phyloP scores from a whole-genome alignment of 805 yeast genomes.

The Spathaspora boniae region DNA sequence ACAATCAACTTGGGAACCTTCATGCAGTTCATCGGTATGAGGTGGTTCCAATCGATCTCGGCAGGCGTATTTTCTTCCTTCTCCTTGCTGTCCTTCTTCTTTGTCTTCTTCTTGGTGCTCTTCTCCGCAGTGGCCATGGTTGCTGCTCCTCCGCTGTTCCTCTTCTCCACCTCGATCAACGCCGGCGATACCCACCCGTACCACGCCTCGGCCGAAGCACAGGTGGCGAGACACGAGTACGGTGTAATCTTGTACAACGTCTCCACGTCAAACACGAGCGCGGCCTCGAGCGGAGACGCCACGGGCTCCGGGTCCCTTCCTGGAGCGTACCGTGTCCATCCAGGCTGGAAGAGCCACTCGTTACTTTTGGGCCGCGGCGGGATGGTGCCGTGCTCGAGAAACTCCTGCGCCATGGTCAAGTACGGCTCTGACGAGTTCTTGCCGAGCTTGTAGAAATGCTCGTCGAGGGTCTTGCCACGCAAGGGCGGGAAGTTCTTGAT shows the following conservation, averaged over 20 bases:
- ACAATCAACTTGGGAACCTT: constrained; percentile 53
- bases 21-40: constrained; percentile 69
- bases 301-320: constrained; percentile 57
- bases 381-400: constrained; percentile 23
- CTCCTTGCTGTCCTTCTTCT: neutral
- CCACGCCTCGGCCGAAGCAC: constrained; percentile 78
- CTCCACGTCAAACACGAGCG: constrained; percentile 86
- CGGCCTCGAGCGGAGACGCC: constrained; percentile 64
- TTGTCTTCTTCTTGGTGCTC: too few relatives aligned
- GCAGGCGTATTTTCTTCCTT: neutral
- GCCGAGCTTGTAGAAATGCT: constrained; percentile 80
- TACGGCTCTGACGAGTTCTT: constrained; percentile 57
- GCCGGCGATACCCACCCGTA: constrained; percentile 94
- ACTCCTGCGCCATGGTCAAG: constrained; percentile 44
- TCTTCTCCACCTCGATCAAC: constrained; percentile 50
- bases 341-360: constrained; percentile 58
- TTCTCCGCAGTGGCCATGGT: too few relatives aligned
- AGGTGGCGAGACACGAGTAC: constrained; percentile 79
- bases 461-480: constrained; percentile 75
- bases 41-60: constrained; percentile 46
- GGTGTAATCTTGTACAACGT: constrained; percentile 70
- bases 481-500: constrained; percentile 61
- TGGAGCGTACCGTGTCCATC: constrained; percentile 76
- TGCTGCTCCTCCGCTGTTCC: too few relatives aligned
- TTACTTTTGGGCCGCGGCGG: constrained; percentile 38